Base-by-base conservation (phyloP, 2,329 filamentous ascomycete species). In the Gyromitra esculenta region DNA sequence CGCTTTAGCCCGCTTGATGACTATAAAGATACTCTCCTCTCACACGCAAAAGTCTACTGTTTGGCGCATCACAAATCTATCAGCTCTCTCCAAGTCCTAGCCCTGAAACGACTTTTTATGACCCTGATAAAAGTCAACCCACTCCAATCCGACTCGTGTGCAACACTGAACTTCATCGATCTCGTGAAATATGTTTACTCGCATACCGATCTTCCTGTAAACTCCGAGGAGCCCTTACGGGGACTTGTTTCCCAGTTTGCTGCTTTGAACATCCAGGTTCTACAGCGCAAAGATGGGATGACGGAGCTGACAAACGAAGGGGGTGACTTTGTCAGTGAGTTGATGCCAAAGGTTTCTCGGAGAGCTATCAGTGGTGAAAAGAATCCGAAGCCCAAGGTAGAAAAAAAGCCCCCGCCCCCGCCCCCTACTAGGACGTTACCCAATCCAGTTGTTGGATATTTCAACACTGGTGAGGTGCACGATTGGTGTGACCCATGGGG, bases 341-440 rank as follows among this genome's bases (percentile, higher is more conserved):
- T 74, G 4, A 68, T 74, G 63, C 57, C 63, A n/a, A 68, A 74
- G n/a, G 31, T 74, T 43, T 70, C 43, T 18, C n/a, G 67, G 56
- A 37, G 57, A 52, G 18, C 37, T 3, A 31, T 43, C 2, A 6
- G 8, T 3, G 41, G 37, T 13, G 21, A 2, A 11, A 50, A 35
- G 52, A 56, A 9, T 15, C 4, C 18, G 41, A 64, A 31, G 4
- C 52, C 15, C n/a, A 35, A 25, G 18, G 35, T 2, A 11, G 11
- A 21, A 15, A 31, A 9, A 18, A 7, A 8, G 1, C 11, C 15
- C 13, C 21, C 21, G 8, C 13, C 54, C 11, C 63, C 31, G 9
- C 1, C 18, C 5, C n/a, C 3, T 3, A 5, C 5, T 2, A 43
- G 21, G 13, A 13, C 21, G 2, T 21, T 3, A 1, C 62, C 62